These are phyloP conservation scores for Lophiostoma macrostomum DNA, from an alignment of 495 filamentous ascomycete species.

Conservation along the genomic window DNA sequence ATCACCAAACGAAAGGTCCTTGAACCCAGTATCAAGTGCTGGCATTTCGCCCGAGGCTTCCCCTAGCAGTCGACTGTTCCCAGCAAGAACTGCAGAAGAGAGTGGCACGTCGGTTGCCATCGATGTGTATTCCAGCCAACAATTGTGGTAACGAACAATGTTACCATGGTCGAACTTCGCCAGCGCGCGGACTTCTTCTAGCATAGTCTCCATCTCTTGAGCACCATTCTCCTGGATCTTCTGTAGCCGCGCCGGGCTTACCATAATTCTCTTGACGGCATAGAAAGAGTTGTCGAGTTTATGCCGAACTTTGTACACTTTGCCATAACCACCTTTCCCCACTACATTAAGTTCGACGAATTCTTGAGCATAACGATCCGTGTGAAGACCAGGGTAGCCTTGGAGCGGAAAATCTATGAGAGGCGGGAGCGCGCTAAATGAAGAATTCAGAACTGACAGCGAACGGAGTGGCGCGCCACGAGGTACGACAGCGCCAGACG, in stretches of 20 bases:
- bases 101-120: background rate
- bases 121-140: conserved; percentile 38
- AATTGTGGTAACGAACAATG: conserved; percentile 41
- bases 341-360: conserved; percentile 39
- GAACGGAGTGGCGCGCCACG: too few relatives aligned
- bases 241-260: conserved; percentile 31
- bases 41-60: background rate
- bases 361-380: conserved; percentile 33
- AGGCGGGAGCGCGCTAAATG: background rate
- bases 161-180: conserved; percentile 41
- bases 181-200: conserved; percentile 40
- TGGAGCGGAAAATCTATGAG: conserved; percentile 16
- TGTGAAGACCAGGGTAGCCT: conserved; percentile 23
- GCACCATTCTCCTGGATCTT: conserved; percentile 32
- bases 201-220: conserved; percentile 37
- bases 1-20: conserved; percentile 3
- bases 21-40: background rate
- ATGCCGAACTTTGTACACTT: conserved; percentile 43
- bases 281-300: conserved; percentile 42
- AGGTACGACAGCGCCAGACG: too few relatives aligned
- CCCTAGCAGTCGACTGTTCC: conserved; percentile 2
- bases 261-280: conserved; percentile 46
- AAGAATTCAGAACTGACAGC: background rate
- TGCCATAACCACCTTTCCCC: conserved; percentile 47
- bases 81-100: background rate